These are phyloP conservation scores for Trichoderma citrinoviride DNA, from an alignment of 2,329 filamentous ascomycete species.

Conservation along the genomic window DNA sequence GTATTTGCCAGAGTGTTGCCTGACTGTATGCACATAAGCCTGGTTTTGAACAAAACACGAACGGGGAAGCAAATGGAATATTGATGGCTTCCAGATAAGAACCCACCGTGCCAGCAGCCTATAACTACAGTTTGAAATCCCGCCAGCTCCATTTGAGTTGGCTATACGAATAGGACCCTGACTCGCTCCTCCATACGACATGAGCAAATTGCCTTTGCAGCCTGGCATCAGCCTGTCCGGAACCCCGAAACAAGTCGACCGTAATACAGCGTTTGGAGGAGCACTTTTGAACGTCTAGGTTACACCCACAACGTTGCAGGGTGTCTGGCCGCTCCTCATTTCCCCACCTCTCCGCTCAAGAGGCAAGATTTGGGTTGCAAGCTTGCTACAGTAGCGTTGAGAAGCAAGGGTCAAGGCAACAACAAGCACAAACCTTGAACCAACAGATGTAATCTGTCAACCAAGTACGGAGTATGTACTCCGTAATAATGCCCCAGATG, in stretches of 20 bases:
- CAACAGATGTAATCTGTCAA: constrained; percentile 1
- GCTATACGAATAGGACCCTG: background rate
- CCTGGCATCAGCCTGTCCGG: background rate
- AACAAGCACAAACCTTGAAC: background rate
- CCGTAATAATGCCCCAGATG: background rate
- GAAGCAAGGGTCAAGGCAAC: background rate
- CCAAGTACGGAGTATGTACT: too few species aligned
- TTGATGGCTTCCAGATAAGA: background rate
- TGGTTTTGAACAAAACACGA: background rate
- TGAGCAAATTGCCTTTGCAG: background rate
- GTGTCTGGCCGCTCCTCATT: background rate
- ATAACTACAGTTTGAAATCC: constrained; percentile 2
- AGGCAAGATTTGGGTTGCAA: background rate
- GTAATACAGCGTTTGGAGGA: background rate
- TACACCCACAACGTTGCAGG: background rate
- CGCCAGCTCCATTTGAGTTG: background rate
- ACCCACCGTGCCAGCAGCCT: background rate
- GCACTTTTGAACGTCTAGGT: background rate
- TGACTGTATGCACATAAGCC: background rate
- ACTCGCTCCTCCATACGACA: background rate
- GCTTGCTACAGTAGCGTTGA: background rate
- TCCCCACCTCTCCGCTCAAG: background rate
- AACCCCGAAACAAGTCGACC: background rate
- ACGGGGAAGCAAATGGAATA: background rate
- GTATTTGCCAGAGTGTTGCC: background rate